Percentiles rank a stretch among this genome's conserved stretches.
Conservation (phyloP, 1,139 yeast genomes). For the Suzukiozyma palmioleophila region DNA sequence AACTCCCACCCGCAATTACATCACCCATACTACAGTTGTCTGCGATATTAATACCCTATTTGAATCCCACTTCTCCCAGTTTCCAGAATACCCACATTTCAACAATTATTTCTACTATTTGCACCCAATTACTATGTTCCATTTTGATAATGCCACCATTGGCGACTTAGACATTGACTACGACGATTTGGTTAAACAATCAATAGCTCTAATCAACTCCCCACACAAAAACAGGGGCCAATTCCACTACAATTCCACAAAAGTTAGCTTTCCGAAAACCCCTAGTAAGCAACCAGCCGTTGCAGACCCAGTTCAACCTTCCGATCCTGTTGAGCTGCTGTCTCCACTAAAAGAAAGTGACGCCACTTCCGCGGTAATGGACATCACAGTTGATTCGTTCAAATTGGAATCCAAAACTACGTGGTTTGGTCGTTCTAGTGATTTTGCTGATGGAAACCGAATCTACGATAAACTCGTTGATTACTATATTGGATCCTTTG, state of each 20-base stretch:
- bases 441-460: slow-evolving; percentile 7
- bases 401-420: background rate
- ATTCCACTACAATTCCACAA: background rate
- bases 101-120: no score
- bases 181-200: background rate
- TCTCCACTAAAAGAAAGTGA: no score
- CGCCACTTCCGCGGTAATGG: background rate
- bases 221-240: background rate
- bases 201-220: background rate
- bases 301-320: background rate
- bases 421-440: slow-evolving; percentile 21
- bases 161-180: background rate
- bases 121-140: background rate
- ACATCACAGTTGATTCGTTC: background rate
- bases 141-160: background rate
- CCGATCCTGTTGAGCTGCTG: no score
- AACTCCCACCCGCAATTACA: no score
- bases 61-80: no score
- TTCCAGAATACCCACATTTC: no score
- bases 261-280: no score
- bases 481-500: slow-evolving; percentile 13
- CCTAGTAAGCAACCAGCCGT: background rate
- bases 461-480: slow-evolving; percentile 6
- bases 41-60: no score
- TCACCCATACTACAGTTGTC: no score